phyloP scores from a whole-genome alignment of 495 filamentous ascomycete species.

The Aspergillus carlsbadensis region DNA sequence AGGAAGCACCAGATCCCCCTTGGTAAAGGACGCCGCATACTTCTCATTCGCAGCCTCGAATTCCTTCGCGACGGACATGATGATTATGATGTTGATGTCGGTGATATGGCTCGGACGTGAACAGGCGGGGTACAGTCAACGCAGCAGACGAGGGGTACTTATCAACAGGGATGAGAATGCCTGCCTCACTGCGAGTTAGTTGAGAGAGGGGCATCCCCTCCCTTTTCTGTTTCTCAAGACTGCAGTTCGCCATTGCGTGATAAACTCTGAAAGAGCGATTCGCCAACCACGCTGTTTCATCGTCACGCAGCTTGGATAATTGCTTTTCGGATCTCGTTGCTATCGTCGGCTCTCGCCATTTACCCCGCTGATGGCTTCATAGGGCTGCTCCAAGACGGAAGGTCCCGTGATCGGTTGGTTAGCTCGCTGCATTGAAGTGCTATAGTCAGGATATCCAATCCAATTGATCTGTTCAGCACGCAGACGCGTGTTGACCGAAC shows the following conservation, averaged over 20 bases:
- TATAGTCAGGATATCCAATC: too few species aligned
- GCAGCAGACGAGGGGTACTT: not conserved
- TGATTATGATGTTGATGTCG: not conserved
- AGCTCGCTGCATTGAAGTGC: too few species aligned
- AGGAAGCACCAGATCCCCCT: constrained; percentile 67
- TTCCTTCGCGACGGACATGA: constrained; percentile 37
- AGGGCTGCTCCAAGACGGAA: too few species aligned
- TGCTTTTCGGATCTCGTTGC: not conserved
- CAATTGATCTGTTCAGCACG: too few species aligned
- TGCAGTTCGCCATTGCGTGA: not conserved
- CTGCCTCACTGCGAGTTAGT: not conserved
- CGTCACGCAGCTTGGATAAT: not conserved
- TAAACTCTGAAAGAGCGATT: not conserved
- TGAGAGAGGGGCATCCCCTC: not conserved
- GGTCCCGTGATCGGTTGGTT: too few species aligned
- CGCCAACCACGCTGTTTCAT: not conserved
- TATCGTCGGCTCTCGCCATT: not conserved
- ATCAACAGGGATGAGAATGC: not conserved
- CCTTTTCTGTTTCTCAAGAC: not conserved
- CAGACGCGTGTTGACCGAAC: too few species aligned
- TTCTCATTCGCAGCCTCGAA: constrained; percentile 50
- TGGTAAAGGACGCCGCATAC: constrained; percentile 61
- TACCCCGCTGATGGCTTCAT: not conserved
- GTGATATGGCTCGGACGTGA: too few species aligned
- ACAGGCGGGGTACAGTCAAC: not conserved